phyloP scores from a whole-genome alignment of 169 alveolate species.

The Eimeria tenella region DNA sequence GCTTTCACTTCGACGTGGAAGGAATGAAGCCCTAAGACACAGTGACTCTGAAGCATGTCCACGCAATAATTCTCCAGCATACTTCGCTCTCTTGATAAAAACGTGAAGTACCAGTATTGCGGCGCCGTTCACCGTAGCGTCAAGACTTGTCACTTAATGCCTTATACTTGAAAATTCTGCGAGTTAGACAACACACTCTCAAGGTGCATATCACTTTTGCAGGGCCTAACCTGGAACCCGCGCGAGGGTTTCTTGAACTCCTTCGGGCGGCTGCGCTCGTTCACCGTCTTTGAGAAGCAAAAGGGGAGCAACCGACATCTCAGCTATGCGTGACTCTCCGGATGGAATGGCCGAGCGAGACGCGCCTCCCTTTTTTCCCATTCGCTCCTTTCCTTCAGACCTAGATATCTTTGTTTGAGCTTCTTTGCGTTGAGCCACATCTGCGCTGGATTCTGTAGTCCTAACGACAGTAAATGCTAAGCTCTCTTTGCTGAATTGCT shows the following conservation, averaged over 20 bases:
- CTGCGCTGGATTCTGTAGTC: conserved; percentile 8
- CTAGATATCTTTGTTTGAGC: conserved; percentile 30
- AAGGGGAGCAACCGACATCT: conserved; percentile 47
- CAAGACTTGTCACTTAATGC: too few species aligned
- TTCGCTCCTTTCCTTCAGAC: conserved; percentile 35
- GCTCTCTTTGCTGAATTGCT: conserved; percentile 32
- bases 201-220: background rate
- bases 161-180: too few species aligned
- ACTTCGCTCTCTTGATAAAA: too few species aligned
- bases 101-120: too few species aligned
- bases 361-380: background rate
- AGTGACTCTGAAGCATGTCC: background rate
- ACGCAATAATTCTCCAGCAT: too few species aligned
- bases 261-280: conserved; percentile 40
- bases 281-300: conserved; percentile 39
- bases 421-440: conserved; percentile 55
- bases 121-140: too few species aligned
- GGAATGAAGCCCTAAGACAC: conserved; percentile 45
- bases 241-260: conserved; percentile 20
- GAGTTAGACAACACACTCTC: too few species aligned
- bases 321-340: conserved; percentile 41
- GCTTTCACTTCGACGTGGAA: conserved; percentile 35
- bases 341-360: conserved; percentile 45
- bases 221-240: conserved; percentile 3
- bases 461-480: conserved; percentile 4